Percentiles rank a stretch among this genome's conserved stretches.
Evolutionary conservation across 1,139 yeast genomes (phyloP).

Genomic region (Protomyces arabidopsidicola): DNA sequence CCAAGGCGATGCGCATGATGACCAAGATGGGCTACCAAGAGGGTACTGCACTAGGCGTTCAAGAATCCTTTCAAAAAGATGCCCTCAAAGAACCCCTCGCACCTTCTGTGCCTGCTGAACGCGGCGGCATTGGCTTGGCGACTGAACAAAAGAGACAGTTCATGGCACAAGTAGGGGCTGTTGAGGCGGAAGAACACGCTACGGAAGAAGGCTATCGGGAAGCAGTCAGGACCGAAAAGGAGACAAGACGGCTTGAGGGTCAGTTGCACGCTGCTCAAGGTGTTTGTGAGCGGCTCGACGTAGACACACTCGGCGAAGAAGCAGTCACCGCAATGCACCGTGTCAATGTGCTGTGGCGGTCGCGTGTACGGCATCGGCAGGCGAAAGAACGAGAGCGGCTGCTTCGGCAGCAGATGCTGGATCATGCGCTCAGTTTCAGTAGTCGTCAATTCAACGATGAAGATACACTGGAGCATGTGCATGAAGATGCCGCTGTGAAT

Average conservation of each 20-base stretch:
- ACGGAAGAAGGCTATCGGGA: conserved; percentile 33
- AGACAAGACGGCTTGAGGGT: conserved; percentile 30
- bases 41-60: conserved; percentile 46
- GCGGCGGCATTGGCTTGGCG: conserved; percentile 37
- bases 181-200: conserved; percentile 24
- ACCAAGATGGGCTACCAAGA: conserved; percentile 53
- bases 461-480: not conserved
- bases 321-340: conserved; percentile 14
- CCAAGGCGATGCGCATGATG: conserved; percentile 51
- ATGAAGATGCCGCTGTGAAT: not conserved
- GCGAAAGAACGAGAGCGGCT: conserved; percentile 26
- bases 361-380: conserved; percentile 32
- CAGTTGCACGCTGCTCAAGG: conserved; percentile 33
- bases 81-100: conserved; percentile 28
- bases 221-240: conserved; percentile 34
- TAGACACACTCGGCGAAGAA: conserved; percentile 10
- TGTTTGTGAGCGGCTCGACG: conserved; percentile 33
- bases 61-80: conserved; percentile 29
- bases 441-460: conserved; percentile 7
- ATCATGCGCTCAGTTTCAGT: conserved; percentile 7
- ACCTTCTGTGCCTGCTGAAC: conserved; percentile 30
- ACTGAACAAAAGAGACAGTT: conserved; percentile 33
- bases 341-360: conserved; percentile 36
- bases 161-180: conserved; percentile 30
- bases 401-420: conserved; percentile 26